A percentile compares a stretch with the other conserved stretches of the same genome.
Conservation (phyloP, 371 early-diverging fungal genomes). For the Smittium culicis region DNA sequence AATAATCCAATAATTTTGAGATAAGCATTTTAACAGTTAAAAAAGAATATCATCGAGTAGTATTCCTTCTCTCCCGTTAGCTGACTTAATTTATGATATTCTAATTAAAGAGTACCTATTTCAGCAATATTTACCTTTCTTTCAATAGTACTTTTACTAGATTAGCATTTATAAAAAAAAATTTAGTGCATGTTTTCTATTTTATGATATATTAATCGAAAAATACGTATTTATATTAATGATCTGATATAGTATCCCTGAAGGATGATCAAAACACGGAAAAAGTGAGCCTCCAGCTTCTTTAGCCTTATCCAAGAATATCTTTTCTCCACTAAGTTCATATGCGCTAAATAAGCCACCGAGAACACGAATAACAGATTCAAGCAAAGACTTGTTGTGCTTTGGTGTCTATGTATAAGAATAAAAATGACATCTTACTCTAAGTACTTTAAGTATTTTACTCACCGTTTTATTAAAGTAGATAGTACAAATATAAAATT, state of each 20-base stretch:
- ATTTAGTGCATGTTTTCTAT: neutral
- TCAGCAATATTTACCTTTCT: slow-evolving; percentile 45
- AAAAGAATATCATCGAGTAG: neutral
- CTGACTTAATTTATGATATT: slow-evolving; percentile 70
- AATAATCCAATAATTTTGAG: too few relatives aligned
- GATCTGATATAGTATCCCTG: slow-evolving; percentile 46
- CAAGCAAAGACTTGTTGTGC: slow-evolving; percentile 62
- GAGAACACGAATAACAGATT: slow-evolving; percentile 81
- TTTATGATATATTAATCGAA: neutral
- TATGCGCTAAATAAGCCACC: slow-evolving; percentile 72
- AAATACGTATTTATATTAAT: slow-evolving; percentile 21
- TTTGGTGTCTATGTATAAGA: slow-evolving; percentile 34
- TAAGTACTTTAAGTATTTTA: neutral
- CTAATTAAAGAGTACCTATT: slow-evolving; percentile 72
- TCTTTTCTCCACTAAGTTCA: slow-evolving; percentile 51
- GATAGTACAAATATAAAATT: slow-evolving; percentile 41
- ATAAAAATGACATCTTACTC: neutral
- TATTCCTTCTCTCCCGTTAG: slow-evolving; percentile 45
- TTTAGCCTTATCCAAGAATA: slow-evolving; percentile 53
- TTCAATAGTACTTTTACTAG: slow-evolving; percentile 12
- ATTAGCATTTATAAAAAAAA: neutral
- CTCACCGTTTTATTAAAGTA: slow-evolving; percentile 16
- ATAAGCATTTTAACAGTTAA: too few relatives aligned
- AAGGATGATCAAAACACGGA: slow-evolving; percentile 55
- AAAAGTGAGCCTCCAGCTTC: slow-evolving; percentile 64